A percentile compares a stretch with the other conserved stretches of the same genome.
Conservation (phyloP, 352 stramenopile genomes). For the Phytophthora aleatoria region DNA sequence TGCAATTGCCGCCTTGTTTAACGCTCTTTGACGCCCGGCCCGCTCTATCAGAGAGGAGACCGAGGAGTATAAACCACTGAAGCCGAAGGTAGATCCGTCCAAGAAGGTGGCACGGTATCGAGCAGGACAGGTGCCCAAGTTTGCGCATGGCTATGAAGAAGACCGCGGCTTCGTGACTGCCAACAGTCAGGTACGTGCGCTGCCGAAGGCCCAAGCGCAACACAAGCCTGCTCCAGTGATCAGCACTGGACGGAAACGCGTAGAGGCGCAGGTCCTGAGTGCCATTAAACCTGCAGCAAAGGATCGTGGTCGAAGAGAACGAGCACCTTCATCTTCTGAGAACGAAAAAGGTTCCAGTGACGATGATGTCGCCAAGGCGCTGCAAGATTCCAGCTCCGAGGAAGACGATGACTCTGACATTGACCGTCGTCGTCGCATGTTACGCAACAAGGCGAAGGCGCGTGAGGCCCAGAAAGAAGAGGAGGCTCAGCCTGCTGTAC, state of each 20-base stretch:
- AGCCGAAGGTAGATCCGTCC: constrained; percentile 81
- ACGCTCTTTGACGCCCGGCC: background rate
- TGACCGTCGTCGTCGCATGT: constrained; percentile 56
- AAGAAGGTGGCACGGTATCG: constrained; percentile 86
- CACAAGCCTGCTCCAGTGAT: constrained; percentile 28
- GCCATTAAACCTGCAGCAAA: constrained; percentile 24
- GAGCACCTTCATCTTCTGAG: constrained; percentile 20
- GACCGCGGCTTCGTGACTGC: constrained; percentile 80
- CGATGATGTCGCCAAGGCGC: constrained; percentile 49
- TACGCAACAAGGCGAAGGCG: constrained; percentile 59
- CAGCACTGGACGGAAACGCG: constrained; percentile 40
- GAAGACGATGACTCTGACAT: constrained; percentile 75
- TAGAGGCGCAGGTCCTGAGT: constrained; percentile 64
- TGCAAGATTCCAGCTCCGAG: constrained; percentile 80
- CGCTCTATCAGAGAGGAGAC: constrained; percentile 54
- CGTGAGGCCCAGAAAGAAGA: constrained; percentile 21
- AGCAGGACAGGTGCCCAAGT: constrained; percentile 80
- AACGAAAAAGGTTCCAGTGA: constrained; percentile 26
- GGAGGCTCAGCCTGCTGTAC: background rate
- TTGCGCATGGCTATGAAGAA: constrained; percentile 75
- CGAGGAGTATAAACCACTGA: constrained; percentile 73
- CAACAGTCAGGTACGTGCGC: constrained; percentile 60
- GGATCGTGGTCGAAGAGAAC: constrained; percentile 8
- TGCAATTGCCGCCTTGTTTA: background rate
- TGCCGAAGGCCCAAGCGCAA: constrained; percentile 28